phyloP scores from a whole-genome alignment of 371 early-diverging fungal genomes.

The Actinomucor elegans region DNA sequence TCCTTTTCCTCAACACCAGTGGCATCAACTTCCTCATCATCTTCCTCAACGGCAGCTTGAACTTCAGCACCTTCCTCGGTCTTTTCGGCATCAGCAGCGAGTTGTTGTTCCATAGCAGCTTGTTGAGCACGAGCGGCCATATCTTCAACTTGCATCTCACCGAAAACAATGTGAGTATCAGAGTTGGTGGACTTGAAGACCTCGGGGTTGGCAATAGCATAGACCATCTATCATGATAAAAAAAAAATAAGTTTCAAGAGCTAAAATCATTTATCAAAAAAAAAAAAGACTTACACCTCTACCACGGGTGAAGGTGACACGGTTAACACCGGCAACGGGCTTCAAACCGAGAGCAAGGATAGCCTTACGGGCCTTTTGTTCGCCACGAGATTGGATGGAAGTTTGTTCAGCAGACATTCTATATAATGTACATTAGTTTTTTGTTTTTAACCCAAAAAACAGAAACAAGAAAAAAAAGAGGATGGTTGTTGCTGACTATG shows the following conservation, averaged over 20 bases:
- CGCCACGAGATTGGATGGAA: constrained; percentile 73
- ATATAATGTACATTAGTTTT: too few species aligned
- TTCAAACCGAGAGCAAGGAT: constrained; percentile 90
- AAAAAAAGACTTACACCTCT: constrained; percentile 58
- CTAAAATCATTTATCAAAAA: neutral
- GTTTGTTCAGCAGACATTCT: constrained; percentile 35
- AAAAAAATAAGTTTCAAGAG: neutral
- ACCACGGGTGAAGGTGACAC: constrained; percentile 90
- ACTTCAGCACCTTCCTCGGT: neutral
- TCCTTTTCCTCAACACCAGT: constrained; percentile 87
- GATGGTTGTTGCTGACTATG: too few species aligned
- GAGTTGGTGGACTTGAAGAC: constrained; percentile 90
- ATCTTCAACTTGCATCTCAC: constrained; percentile 92
- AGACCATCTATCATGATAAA: constrained; percentile 60
- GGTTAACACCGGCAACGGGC: constrained; percentile 83
- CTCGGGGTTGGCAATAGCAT: constrained; percentile 87
- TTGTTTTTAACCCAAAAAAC: too few species aligned
- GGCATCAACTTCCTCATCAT: constrained; percentile 63
- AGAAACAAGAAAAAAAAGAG: too few species aligned
- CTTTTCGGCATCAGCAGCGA: constrained; percentile 46
- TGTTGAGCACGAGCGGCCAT: constrained; percentile 72
- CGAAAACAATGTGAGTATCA: constrained; percentile 96
- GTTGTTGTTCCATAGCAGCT: constrained; percentile 61
- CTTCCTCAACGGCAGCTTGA: constrained; percentile 41
- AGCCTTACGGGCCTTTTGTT: constrained; percentile 97